phyloP scores from a whole-genome alignment of 768 basidiomycete species.

The Termitomyces sp. region DNA sequence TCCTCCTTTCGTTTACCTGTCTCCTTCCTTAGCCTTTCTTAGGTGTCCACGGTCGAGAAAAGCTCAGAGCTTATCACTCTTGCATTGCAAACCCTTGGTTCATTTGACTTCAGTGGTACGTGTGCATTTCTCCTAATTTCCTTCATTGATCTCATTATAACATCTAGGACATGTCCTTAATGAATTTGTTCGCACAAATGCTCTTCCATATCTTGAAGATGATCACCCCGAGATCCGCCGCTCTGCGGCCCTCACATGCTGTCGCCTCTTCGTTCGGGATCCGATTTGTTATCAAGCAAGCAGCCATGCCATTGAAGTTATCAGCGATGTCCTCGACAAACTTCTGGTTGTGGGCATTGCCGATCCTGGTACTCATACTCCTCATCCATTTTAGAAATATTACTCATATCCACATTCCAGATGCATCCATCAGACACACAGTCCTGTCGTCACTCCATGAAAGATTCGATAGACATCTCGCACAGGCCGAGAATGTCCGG shows the following conservation, averaged over 20 bases:
- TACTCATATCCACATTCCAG: slow-evolving; percentile 30
- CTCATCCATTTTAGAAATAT: slow-evolving; percentile 2
- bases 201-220: slow-evolving; percentile 90
- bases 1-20: background rate
- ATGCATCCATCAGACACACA: slow-evolving; percentile 75
- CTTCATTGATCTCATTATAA: slow-evolving; percentile 3
- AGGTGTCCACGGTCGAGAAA: slow-evolving; percentile 50
- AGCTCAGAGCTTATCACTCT: slow-evolving; percentile 68
- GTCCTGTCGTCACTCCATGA: slow-evolving; percentile 86
- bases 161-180: slow-evolving; percentile 83
- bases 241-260: slow-evolving; percentile 90
- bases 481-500: slow-evolving; percentile 97
- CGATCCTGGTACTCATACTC: slow-evolving; percentile 69
- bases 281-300: slow-evolving; percentile 96
- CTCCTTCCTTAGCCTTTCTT: slow-evolving; percentile 5
- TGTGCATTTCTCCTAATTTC: background rate
- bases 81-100: slow-evolving; percentile 80
- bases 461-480: slow-evolving; percentile 93
- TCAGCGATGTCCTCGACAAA: slow-evolving; percentile 97
- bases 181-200: slow-evolving; percentile 90
- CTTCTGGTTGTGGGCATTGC: slow-evolving; percentile 92
- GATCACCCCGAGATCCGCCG: slow-evolving; percentile 84
- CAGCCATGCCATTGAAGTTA: slow-evolving; percentile 93
- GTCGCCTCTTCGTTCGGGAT: slow-evolving; percentile 86
- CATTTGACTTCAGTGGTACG: slow-evolving; percentile 91